Conservation (phyloP, 306 rosid species). For the Lathyrus oleraceus region DNA sequence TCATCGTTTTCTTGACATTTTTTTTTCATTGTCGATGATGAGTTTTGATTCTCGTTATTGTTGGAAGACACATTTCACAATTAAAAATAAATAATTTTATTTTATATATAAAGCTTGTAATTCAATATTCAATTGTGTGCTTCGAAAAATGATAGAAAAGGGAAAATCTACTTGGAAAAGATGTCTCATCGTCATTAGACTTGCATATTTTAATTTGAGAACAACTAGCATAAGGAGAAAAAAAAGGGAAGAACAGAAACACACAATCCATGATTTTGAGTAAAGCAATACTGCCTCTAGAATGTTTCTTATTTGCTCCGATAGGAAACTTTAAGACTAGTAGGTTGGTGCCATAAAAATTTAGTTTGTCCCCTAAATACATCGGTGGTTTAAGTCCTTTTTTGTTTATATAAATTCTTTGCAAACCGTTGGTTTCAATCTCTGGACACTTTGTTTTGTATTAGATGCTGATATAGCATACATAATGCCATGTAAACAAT, state of each 20-base stretch:
- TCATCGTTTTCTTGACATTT: neutral
- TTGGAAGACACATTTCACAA: neutral
- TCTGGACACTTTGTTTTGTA: no score
- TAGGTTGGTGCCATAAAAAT: neutral
- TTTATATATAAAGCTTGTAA: neutral
- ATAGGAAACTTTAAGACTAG: neutral
- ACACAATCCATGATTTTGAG: neutral
- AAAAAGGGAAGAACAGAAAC: neutral
- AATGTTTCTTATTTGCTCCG: neutral
- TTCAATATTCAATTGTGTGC: neutral
- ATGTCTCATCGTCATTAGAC: neutral
- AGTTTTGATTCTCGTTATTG: neutral
- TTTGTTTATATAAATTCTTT: no score
- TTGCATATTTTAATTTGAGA: neutral
- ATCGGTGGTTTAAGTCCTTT: no score
- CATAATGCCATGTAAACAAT: no score
- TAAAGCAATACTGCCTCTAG: neutral
- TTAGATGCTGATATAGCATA: no score
- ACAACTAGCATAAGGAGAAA: neutral
- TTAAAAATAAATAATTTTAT: neutral
- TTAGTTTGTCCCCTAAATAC: neutral
- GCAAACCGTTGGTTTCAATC: neutral
- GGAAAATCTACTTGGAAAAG: neutral
- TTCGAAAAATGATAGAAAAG: neutral
- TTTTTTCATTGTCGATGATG: neutral